Evolutionary conservation across 2,329 filamentous ascomycete species (phyloP).

Genomic region (Talaromyces sp.): DNA sequence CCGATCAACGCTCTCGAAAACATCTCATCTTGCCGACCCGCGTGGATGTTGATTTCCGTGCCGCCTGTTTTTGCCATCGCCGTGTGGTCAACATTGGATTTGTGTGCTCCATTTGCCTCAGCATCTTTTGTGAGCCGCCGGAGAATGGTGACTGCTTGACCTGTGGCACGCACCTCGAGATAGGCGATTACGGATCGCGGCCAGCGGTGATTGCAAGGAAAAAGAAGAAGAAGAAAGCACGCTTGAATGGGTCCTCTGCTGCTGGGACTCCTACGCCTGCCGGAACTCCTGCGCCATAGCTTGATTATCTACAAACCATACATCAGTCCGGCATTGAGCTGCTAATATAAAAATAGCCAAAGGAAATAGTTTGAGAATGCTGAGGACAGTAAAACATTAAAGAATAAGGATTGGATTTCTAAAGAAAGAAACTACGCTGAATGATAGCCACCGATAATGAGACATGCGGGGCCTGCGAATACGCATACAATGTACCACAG

Average conservation of each 20-base stretch:
- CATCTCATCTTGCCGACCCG: slow-evolving; percentile 73
- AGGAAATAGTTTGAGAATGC: background rate
- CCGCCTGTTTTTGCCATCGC: slow-evolving; percentile 97
- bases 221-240: slow-evolving; percentile 74
- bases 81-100: slow-evolving; percentile 87
- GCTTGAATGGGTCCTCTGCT: slow-evolving; percentile 35
- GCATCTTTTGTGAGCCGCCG: slow-evolving; percentile 74
- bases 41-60: slow-evolving; percentile 87
- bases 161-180: slow-evolving; percentile 71
- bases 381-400: background rate
- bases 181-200: slow-evolving; percentile 70
- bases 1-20: slow-evolving; percentile 59
- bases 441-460: background rate
- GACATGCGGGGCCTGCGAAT: background rate
- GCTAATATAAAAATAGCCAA: background rate
- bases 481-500: background rate
- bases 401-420: background rate
- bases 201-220: slow-evolving; percentile 68
- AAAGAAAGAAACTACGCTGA: background rate
- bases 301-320: background rate
- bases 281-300: slow-evolving; percentile 26
- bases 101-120: slow-evolving; percentile 93
- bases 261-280: slow-evolving; percentile 59
- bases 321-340: background rate
- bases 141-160: slow-evolving; percentile 69